These are phyloP conservation scores for Physcia stellaris DNA, from an alignment of 495 filamentous ascomycete genomes.

Conservation along the genomic window DNA sequence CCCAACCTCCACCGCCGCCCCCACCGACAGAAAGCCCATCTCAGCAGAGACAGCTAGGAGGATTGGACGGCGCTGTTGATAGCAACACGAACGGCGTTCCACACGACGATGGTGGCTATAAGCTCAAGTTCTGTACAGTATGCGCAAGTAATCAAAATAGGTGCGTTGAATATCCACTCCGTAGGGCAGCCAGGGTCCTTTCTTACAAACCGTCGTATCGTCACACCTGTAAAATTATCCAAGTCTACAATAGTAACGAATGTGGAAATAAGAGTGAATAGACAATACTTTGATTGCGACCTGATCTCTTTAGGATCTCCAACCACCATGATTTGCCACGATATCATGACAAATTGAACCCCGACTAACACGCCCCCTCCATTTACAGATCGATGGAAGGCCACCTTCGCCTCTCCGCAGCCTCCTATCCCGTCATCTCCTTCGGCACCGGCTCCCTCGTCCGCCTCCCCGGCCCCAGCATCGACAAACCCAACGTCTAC, in stretches of 20 bases:
- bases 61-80: conserved; percentile 28
- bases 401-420: conserved; percentile 73
- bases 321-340: too few species aligned
- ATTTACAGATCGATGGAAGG: conserved; percentile 79
- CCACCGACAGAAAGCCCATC: conserved; percentile 28
- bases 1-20: conserved; percentile 38
- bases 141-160: conserved; percentile 96
- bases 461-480: conserved; percentile 81
- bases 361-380: neutral
- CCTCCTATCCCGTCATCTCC: conserved; percentile 87
- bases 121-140: conserved; percentile 94
- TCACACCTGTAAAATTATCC: too few species aligned
- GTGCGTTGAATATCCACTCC: conserved; percentile 26
- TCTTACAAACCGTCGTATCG: too few species aligned
- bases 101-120: conserved; percentile 38
- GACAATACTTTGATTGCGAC: too few species aligned
- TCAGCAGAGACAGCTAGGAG: conserved; percentile 15
- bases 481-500: conserved; percentile 92
- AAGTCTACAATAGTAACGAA: too few species aligned
- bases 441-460: conserved; percentile 96
- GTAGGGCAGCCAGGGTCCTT: neutral
- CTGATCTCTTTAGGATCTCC: too few species aligned
- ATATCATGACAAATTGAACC: too few species aligned
- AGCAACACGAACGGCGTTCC: conserved; percentile 38
- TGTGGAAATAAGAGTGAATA: neutral